Evolutionary conservation across 768 basidiomycete species (phyloP), one percentile per base, ranked within the genome.

Genomic region (Cantharellus cinnabarinus): DNA sequence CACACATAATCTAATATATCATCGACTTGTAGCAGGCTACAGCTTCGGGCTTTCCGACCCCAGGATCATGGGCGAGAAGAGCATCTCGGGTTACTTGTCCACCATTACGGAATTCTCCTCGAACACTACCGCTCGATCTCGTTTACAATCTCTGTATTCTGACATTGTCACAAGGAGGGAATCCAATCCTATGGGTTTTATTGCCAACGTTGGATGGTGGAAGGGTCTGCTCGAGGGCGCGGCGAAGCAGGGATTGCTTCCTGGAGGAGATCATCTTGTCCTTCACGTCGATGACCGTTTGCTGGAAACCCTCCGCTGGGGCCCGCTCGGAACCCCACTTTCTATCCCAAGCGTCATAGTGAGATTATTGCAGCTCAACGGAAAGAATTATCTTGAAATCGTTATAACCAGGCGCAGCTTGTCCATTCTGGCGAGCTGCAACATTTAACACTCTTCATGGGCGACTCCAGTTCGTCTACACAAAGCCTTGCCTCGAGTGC

Each of bases 131-230:
- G 65, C 70, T 0, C 7, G 64, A 15, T 60, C 67, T 7, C 70
- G 72, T 15, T 59, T 73, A 2, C 62, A 66, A 56, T 68, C 89
- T 0, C 74, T 97, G 4, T 97, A 93, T 70, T 85, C 90, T 4
- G 89, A 93, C 66, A 81, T 93, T 60, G 80, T 85, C 0, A 74
- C 80, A 7, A 89, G 93, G 70, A 87, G 84, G 65, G 73, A 79
- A 54, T 83, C 88, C 1, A 93, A 97, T 68, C 85, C 89, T 0
- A 76, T 83, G 2, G 82, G 87, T 3, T 95, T 82, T 68, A 71
- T 79, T 55, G 79, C 87, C 5, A 86, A 87, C 66, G 72, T 89
- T 39, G 79, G 82, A 58, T 97, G 91, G 91, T 97, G 93, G 93
- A 79, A 77, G 41, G 71, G 72, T 51, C 78, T 80, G 0, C 73